Evolutionary conservation across 225 moss, liverwort and hornwort species (phyloP).

Genomic region (Antitrichia curtipendula): DNA sequence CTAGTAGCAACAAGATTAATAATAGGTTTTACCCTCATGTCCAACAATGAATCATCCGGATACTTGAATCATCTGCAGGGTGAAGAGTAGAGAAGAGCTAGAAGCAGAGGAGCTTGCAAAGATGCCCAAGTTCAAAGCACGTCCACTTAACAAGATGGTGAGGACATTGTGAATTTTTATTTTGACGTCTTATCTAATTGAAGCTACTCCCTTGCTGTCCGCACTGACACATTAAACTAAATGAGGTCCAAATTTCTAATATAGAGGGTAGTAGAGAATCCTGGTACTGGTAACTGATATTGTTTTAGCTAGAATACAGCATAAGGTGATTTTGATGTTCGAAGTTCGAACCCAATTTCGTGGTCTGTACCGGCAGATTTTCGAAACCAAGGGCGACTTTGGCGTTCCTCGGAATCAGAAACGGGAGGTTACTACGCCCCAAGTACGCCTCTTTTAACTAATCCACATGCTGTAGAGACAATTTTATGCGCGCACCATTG

Average conservation of each 20-base stretch:
- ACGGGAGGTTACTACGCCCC: slow-evolving; percentile 48
- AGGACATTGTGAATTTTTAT: neutral
- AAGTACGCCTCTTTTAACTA: neutral
- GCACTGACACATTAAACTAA: neutral
- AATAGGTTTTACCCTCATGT: neutral
- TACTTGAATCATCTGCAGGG: slow-evolving; percentile 16
- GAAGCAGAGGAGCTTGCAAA: slow-evolving; percentile 77
- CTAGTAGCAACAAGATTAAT: neutral
- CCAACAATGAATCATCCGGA: neutral
- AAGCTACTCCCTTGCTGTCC: neutral
- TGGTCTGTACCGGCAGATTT: slow-evolving; percentile 38
- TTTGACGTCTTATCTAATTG: neutral
- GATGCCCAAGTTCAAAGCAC: slow-evolving; percentile 82
- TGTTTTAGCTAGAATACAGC: neutral
- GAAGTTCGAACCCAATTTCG: neutral
- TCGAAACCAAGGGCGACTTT: slow-evolving; percentile 62
- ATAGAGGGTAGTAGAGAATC: neutral
- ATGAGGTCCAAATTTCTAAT: neutral
- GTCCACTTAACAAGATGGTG: slow-evolving; percentile 72
- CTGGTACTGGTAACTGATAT: neutral
- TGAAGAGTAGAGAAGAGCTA: slow-evolving; percentile 65
- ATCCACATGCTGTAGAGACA: neutral
- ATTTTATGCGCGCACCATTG: neutral
- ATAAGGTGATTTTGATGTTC: neutral
- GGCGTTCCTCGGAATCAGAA: slow-evolving; percentile 57